A percentile compares a stretch with the other conserved stretches of the same genome.
phyloP scores from a whole-genome alignment of 1,139 yeast species.

The Kazachstania sp. region DNA sequence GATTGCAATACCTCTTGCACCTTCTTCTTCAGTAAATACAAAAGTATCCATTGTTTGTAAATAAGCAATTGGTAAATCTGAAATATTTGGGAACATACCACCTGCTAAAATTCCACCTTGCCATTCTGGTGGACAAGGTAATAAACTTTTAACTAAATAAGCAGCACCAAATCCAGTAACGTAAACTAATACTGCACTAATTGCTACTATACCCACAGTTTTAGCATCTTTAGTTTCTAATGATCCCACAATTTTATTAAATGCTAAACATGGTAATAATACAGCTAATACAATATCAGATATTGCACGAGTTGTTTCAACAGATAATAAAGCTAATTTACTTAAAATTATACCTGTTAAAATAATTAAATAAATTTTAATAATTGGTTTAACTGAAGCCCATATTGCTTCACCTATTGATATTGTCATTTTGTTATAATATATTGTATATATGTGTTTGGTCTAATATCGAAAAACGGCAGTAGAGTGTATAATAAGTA shows the following conservation, averaged over 20 bases:
- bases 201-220: slow-evolving; percentile 63
- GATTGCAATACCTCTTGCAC: slow-evolving; percentile 75
- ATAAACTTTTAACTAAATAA: slow-evolving; percentile 23
- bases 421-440: slow-evolving; percentile 24
- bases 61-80: slow-evolving; percentile 89
- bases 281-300: slow-evolving; percentile 63
- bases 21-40: slow-evolving; percentile 49
- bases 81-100: slow-evolving; percentile 68
- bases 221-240: slow-evolving; percentile 68
- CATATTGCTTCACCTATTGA: slow-evolving; percentile 65
- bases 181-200: slow-evolving; percentile 31
- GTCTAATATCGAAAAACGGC: no score
- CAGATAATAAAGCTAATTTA: slow-evolving; percentile 55
- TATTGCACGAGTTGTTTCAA: slow-evolving; percentile 65
- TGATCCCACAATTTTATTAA: slow-evolving; percentile 65
- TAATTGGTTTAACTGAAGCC: slow-evolving; percentile 80
- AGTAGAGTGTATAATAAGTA: no score
- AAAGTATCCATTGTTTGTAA: slow-evolving; percentile 67
- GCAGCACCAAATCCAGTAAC: slow-evolving; percentile 28
- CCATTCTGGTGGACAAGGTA: slow-evolving; percentile 65
- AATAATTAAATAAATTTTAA: slow-evolving; percentile 77
- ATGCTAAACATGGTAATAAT: slow-evolving; percentile 74
- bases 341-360: slow-evolving; percentile 66
- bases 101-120: slow-evolving; percentile 72
- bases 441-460: background rate